Base-by-base conservation (phyloP, 2,329 filamentous ascomycete genomes). In the Monosporascus ibericus region DNA sequence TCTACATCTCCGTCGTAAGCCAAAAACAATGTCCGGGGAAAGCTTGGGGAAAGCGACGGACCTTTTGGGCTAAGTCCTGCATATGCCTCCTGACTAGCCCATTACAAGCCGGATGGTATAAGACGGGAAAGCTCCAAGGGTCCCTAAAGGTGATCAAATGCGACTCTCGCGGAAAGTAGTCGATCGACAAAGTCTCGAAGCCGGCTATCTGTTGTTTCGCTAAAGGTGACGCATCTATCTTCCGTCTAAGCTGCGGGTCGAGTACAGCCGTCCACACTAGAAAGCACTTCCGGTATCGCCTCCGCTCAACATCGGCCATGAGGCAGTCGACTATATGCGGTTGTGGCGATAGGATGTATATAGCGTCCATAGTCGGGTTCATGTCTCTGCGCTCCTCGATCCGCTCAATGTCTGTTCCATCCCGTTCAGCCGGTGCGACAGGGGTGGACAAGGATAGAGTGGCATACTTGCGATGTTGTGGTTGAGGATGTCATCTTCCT, bases 401-500 rank as follows among this genome's bases (percentile, higher is more conserved):
- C 66, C 84, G 84, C 77, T 97, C 92, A 70, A 99, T 92, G 72
- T 96, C 92, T 95, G 70, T 49, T 54, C 47, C 52, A 55, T 44
- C 50, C 49, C 42, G 47, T 57, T 66, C 50, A 66, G 63, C 54
- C 47, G 52, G 53, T 50, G 53, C 44, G 54, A 63, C 51, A 64
- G 63, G 51, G 47, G 48, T 52, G 51, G 48, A 17, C 50, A 30
- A 57, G 53, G 48, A 52, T 42, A 48, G 51, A 48, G 55, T 38
- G 56, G 63, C 86, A 68, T 80, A 96, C 92, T 96, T 61, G 92
- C 92, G 71, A 99, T 89, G 69, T 96, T 96, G 72, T 91, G 85
- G 69, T 95, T 95, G 73, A 99, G 86, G 60, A 99, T 95, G 65
- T 96, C 90, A 82, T 99, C 92, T 76, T 96, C 88, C 65, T 90